Evolutionary conservation across 495 filamentous ascomycete genomes (phyloP).

Genomic region (Talaromyces trachyspermus): DNA sequence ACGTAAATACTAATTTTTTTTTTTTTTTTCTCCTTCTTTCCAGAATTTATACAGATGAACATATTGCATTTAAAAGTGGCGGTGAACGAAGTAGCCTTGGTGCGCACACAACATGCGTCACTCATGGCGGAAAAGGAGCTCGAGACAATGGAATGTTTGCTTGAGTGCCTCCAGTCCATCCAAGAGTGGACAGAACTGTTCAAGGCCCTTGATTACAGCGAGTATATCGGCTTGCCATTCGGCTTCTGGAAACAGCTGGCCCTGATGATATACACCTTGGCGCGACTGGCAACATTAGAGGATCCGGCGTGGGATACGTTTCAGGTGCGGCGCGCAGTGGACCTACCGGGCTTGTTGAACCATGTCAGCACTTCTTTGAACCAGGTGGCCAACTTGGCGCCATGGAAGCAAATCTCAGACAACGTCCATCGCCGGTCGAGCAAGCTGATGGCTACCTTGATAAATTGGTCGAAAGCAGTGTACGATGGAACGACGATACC

Average conservation of each 20-base stretch:
- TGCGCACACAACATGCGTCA: constrained; percentile 24
- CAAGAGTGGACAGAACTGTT: constrained; percentile 22
- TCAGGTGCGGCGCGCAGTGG: constrained; percentile 17
- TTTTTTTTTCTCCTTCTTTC: background rate
- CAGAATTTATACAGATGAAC: background rate
- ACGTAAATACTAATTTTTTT: background rate
- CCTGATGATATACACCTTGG: constrained; percentile 19
- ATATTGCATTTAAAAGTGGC: background rate
- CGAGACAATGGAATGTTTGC: constrained; percentile 8
- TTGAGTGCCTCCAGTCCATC: constrained; percentile 13
- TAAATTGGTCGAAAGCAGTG: constrained; percentile 1
- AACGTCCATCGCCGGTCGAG: constrained; percentile 1
- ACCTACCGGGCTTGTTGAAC: constrained; percentile 24
- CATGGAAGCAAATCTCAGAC: background rate
- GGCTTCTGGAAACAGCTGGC: constrained; percentile 12
- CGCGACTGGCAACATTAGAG: constrained; percentile 21
- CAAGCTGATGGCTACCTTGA: background rate
- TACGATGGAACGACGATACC: no score
- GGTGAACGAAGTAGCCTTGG: constrained; percentile 12
- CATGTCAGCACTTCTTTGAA: constrained; percentile 16
- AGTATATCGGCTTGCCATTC: constrained; percentile 17
- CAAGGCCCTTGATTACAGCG: constrained; percentile 13
- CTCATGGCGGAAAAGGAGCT: constrained; percentile 12
- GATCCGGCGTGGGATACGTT: constrained; percentile 29
- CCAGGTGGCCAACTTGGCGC: background rate